A percentile compares a stretch with the other conserved stretches of the same genome.
phyloP scores from a whole-genome alignment of 169 alveolate genomes.

The Plasmodium inui region DNA sequence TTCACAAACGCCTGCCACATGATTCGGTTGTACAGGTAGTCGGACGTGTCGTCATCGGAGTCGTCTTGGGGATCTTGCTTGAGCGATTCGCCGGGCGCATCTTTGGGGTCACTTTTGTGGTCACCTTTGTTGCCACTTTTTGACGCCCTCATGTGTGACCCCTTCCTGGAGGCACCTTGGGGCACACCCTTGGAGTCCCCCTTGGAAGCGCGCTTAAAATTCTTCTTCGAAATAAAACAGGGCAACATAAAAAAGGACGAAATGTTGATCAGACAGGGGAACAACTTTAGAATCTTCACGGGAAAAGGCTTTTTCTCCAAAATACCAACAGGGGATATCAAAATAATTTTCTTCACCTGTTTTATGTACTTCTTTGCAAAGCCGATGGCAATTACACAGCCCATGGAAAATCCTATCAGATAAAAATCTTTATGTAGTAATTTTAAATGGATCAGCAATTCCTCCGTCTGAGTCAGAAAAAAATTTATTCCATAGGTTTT shows the following conservation, averaged over 20 bases:
- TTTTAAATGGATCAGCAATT: slow-evolving; percentile 77
- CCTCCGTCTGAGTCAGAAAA: slow-evolving; percentile 84
- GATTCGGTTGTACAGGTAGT: slow-evolving; percentile 77
- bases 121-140: neutral
- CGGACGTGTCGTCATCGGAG: slow-evolving; percentile 26
- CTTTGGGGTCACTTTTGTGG: neutral
- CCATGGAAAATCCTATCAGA: slow-evolving; percentile 87
- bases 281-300: slow-evolving; percentile 63
- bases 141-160: neutral
- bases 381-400: slow-evolving; percentile 82
- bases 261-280: slow-evolving; percentile 79
- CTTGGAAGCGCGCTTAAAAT: neutral
- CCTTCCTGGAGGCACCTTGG: neutral
- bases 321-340: slow-evolving; percentile 86
- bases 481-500: slow-evolving; percentile 81
- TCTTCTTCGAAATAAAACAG: slow-evolving; percentile 54
- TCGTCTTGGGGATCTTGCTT: neutral
- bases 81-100: neutral
- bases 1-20: slow-evolving; percentile 85
- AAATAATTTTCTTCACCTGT: slow-evolving; percentile 79
- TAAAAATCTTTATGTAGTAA: slow-evolving; percentile 76
- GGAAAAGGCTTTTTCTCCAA: slow-evolving; percentile 79
- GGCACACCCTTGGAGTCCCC: neutral
- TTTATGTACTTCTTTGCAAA: slow-evolving; percentile 83
- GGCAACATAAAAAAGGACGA: slow-evolving; percentile 72